Percentiles rank a stretch among this genome's conserved stretches.
phyloP scores from a whole-genome alignment of 75 land plant genomes.

The Picea glauca region DNA sequence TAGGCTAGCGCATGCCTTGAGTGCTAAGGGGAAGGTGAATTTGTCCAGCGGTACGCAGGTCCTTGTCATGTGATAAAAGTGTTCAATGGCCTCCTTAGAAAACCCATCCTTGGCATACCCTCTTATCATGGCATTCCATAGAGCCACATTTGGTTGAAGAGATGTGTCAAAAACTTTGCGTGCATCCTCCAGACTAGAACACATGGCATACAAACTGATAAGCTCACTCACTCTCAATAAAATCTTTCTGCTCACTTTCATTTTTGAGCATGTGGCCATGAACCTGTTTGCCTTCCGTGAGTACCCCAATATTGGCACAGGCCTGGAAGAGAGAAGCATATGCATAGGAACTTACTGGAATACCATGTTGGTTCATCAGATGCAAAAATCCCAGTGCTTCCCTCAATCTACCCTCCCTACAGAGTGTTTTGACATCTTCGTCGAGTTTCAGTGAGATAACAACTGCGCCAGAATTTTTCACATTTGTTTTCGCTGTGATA shows the following conservation, averaged over 20 bases:
- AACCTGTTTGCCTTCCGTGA: conserved; percentile 13
- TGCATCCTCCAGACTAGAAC: conserved; percentile 20
- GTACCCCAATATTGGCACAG: neutral
- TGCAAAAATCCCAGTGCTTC: no score
- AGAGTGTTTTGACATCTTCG: no score
- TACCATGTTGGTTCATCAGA: no score
- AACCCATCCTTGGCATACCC: conserved; percentile 27
- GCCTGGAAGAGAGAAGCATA: neutral
- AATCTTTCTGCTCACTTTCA: conserved; percentile 13
- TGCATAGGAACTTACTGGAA: no score
- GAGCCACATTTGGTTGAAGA: conserved; percentile 36
- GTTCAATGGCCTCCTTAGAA: conserved; percentile 17
- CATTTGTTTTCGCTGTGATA: no score
- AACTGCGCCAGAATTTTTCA: no score
- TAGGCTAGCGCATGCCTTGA: conserved; percentile 30
- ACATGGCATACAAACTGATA: conserved; percentile 36
- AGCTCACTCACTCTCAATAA: conserved; percentile 29
- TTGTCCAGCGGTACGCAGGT: conserved; percentile 27
- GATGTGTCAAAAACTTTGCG: conserved; percentile 36
- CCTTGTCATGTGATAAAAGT: conserved; percentile 29
- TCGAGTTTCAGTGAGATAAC: no score
- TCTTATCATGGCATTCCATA: conserved; percentile 44
- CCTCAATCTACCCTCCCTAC: no score
- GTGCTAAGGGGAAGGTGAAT: conserved; percentile 19
- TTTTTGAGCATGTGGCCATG: conserved; percentile 27